Evolutionary conservation across 495 filamentous ascomycete species (phyloP).

Genomic region (Penicillium paradoxum): DNA sequence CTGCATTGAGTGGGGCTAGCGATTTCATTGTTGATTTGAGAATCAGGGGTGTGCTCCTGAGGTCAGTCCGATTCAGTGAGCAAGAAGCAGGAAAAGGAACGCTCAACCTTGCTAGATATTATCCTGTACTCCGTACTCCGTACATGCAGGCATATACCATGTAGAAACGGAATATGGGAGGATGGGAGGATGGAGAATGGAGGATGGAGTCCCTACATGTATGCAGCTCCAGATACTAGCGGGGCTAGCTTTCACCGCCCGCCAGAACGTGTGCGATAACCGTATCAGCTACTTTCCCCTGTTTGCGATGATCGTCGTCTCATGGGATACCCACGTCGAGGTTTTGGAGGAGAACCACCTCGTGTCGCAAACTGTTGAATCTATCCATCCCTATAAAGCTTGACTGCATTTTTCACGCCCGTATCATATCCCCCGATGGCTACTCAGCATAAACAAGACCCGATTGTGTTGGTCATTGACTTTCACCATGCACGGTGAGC

Average conservation of each 20-base stretch:
- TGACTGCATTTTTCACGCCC: neutral
- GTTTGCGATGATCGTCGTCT: constrained; percentile 11
- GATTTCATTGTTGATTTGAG: too few relatives aligned
- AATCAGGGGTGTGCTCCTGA: too few relatives aligned
- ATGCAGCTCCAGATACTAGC: constrained; percentile 1
- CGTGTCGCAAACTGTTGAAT: constrained; percentile 5
- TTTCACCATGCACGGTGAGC: constrained; percentile 89
- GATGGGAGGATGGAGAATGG: too few relatives aligned
- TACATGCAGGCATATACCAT: too few relatives aligned
- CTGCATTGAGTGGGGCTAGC: too few relatives aligned
- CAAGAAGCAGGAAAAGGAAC: too few relatives aligned
- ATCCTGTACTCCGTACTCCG: too few relatives aligned
- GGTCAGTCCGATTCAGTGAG: too few relatives aligned
- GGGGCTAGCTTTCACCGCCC: constrained; percentile 22
- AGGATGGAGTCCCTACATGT: too few relatives aligned
- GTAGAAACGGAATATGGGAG: too few relatives aligned
- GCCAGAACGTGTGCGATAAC: constrained; percentile 26
- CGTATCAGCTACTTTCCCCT: constrained; percentile 23
- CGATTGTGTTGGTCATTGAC: constrained; percentile 83
- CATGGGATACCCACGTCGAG: constrained; percentile 13
- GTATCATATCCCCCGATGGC: constrained; percentile 21
- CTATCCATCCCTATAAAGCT: neutral
- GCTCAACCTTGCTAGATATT: too few relatives aligned
- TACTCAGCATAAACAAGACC: constrained; percentile 33
- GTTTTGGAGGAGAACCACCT: constrained; percentile 11